Base-by-base conservation (phyloP, 139 green algal genomes). In the Diplosphaera chodatii region DNA sequence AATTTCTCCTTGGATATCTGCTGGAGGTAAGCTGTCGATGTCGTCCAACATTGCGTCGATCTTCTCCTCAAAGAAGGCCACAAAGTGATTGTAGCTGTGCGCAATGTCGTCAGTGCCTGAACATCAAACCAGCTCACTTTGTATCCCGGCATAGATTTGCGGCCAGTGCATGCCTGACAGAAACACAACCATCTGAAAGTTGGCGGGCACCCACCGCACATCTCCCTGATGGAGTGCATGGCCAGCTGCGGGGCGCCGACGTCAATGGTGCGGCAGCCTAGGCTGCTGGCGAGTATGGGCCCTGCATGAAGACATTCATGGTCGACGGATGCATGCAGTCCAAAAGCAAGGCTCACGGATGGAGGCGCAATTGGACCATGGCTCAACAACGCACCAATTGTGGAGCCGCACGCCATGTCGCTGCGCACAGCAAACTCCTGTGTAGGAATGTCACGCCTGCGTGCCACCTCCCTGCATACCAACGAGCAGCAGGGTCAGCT, bases 351-450 rank as follows among this genome's bases (percentile, higher is more conserved):
- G n/a, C n/a, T n/a, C n/a, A n/a, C n/a, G n/a, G n/a, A n/a, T n/a
- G n/a, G 10, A 10, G 37, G 37, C 37, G 37, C 6, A 48, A 48
- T 6, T 20, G 10, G 6, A 48, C 37, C 10, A 10, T 48, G 6
- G 37, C 8, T 48, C 37, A 18, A 18, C 16, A 5, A 25, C 48
- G 4, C 16, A 59, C 48, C 95, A 64, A 99, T 99, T 23, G 95
- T 99, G 73, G 78, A 91, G n/a, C 95, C 95, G 79, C 95, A 99
- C 1, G 88, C 91, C 89, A 96, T 97, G 91, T 99, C 95, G 71
- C 91, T 96, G 67, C 91, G 84, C 40, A 99, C 94, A 21, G 83
- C 84, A 74, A 87, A 87, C 40, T 88, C 83, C 64, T 91, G 87
- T 8, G 81, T 86, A n/a, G 93, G 90, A n/a, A 98, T 84, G 63